phyloP scores from a whole-genome alignment of 345 rosid species.

The Lagerstroemia speciosa region DNA sequence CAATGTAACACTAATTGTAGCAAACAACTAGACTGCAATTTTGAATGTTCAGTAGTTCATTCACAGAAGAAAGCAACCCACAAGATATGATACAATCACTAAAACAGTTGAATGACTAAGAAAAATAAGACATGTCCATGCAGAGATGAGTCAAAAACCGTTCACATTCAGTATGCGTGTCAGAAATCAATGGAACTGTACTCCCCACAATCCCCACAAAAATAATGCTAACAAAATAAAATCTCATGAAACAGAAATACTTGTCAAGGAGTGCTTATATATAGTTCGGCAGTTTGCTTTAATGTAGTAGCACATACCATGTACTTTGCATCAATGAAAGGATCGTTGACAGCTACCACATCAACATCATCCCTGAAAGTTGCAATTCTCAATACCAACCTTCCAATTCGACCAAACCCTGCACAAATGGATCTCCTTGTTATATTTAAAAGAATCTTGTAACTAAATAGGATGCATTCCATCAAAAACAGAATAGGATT shows the following conservation, averaged over 20 bases:
- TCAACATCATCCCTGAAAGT: slow-evolving; percentile 81
- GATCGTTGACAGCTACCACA: slow-evolving; percentile 93
- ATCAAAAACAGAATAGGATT: not conserved
- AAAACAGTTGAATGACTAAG: not conserved
- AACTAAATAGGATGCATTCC: not conserved
- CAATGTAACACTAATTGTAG: not conserved
- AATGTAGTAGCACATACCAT: slow-evolving; percentile 43
- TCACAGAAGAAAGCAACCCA: not conserved
- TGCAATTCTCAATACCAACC: slow-evolving; percentile 89
- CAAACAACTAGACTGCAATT: not conserved
- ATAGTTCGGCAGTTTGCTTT: not conserved
- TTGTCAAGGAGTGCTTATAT: not conserved
- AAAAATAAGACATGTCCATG: not conserved
- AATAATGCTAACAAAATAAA: not conserved
- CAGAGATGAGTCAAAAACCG: no score
- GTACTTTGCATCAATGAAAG: slow-evolving; percentile 84
- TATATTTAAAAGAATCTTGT: not conserved
- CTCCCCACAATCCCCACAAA: no score
- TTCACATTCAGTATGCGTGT: no score
- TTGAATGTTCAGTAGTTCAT: not conserved
- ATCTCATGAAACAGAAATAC: not conserved
- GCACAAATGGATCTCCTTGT: slow-evolving; percentile 9
- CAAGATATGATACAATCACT: not conserved
- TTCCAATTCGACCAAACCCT: slow-evolving; percentile 99
- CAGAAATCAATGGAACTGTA: no score